Conservation (phyloP, 2,329 filamentous ascomycete species). For the Waltergamsia citrina region DNA sequence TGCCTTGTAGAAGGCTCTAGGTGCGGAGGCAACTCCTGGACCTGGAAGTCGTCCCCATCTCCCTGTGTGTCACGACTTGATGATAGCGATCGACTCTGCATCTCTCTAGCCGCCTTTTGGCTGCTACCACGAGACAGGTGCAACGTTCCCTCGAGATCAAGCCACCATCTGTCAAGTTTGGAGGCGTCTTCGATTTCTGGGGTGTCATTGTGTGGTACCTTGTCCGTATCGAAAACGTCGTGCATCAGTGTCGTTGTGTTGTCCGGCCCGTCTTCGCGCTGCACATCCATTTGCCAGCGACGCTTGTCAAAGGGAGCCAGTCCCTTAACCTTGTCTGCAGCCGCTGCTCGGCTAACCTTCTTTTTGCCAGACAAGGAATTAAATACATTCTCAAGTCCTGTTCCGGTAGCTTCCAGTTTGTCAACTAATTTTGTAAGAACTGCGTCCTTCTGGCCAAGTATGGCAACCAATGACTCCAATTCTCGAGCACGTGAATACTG, state of each 20-base stretch:
- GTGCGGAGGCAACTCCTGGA: conserved; percentile 35
- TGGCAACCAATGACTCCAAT: conserved; percentile 29
- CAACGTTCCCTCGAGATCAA: conserved; percentile 22
- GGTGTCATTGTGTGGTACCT: conserved; percentile 17
- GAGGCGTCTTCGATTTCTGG: conserved; percentile 20
- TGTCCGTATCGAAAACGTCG: conserved; percentile 27
- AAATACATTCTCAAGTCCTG: conserved; percentile 44
- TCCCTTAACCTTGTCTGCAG: conserved; percentile 39
- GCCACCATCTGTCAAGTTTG: conserved; percentile 40
- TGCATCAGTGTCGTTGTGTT: conserved; percentile 26
- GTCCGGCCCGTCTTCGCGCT: conserved; percentile 13
- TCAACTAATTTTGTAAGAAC: conserved; percentile 41
- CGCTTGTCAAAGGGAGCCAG: conserved; percentile 36
- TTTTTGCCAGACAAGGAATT: conserved; percentile 37
- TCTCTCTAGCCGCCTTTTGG: no score
- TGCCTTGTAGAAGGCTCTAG: not conserved
- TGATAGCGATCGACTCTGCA: no score
- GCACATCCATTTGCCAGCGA: conserved; percentile 24
- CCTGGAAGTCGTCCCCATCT: conserved; percentile 41
- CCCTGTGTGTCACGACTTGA: no score
- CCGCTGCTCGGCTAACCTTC: conserved; percentile 30
- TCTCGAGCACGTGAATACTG: conserved; percentile 29
- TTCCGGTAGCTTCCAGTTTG: conserved; percentile 42
- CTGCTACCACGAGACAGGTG: conserved; percentile 11
- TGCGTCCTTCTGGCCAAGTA: conserved; percentile 39